Base-by-base conservation (phyloP, 1,284 basidiomycete species). In the Anthracocystis panici-leucophaei region DNA sequence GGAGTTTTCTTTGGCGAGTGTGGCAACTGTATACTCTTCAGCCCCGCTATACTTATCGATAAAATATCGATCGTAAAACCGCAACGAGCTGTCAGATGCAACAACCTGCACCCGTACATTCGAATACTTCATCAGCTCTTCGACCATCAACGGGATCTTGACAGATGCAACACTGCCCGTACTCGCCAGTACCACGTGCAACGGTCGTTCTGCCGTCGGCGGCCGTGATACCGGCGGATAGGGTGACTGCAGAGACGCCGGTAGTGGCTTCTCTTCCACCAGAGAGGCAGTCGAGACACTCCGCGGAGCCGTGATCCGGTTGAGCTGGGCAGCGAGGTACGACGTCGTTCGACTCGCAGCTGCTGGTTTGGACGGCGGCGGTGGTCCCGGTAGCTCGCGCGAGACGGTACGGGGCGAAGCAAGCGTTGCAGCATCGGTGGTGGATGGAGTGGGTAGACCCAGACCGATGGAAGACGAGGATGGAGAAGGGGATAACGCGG, bases 121-220 rank as follows among this genome's bases (percentile, higher is more conserved):
- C 53, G 86, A 82, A 81, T 93, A 90, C 77, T 87, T 87, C 56
- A 92, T 87, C 35, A 98, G 87, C 68, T 91, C 91, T 31, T 89
- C 86, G 3, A 94, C 92, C 57, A 99, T 97, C 41, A 96, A 88
- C 1, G 95, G 94, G 0, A 92, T 90, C 84, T 98, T 98, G 81
- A 99, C 90, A 57, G 93, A 93, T 0, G 96, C 96, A 0, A 99
- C 96, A 78, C 93, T 96, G 12, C 96, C 95, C 0, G 94, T 93
- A 0, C 92, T 91, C 55, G 96, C 91, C 44, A 99, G 87, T 7
- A 98, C 87, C 41, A 97, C 89, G 83, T 97, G 87, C 48, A 76
- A 58, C 11, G 79, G 82, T 45, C 78, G 65, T 5, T 56, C 53
- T 1, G 35, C 5, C 0, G 64, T 72, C 0, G 83, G 83, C 5